These are phyloP conservation scores for Cercis canadensis DNA, from an alignment of 306 rosid species.

Conservation along the genomic window DNA sequence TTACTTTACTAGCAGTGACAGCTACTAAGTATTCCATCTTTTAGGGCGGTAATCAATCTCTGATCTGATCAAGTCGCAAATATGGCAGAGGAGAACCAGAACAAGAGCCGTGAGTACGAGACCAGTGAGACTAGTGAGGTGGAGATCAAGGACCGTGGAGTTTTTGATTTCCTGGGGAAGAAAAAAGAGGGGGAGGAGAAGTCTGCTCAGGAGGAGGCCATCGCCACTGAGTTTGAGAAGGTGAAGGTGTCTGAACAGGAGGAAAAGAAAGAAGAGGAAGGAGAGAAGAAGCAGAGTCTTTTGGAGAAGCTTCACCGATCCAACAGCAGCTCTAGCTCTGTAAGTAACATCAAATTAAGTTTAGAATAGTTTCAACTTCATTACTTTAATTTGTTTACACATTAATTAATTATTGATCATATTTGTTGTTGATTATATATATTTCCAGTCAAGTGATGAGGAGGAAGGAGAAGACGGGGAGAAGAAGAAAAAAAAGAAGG, in stretches of 20 bases:
- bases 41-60: background rate
- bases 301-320: conserved; percentile 56
- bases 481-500: conserved; percentile 57
- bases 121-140: conserved; percentile 37
- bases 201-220: conserved; percentile 39
- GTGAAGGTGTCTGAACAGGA: conserved; percentile 41
- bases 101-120: conserved; percentile 51
- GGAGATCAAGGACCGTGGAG: conserved; percentile 73
- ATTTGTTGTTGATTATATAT: background rate
- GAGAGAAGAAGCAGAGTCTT: conserved; percentile 52
- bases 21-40: background rate
- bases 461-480: conserved; percentile 62
- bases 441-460: conserved; percentile 79
- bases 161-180: conserved; percentile 68
- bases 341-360: conserved; percentile 20
- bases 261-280: conserved; percentile 33
- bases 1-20: background rate
- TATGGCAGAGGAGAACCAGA: conserved; percentile 76
- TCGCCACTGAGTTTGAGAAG: conserved; percentile 47
- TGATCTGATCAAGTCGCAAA: background rate
- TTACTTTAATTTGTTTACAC: background rate
- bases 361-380: background rate
- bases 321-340: conserved; percentile 58
- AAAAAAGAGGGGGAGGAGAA: conserved; percentile 56
- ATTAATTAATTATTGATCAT: background rate